These are phyloP conservation scores for Cornus suecica DNA, from an alignment of 148 eudicot species.

Conservation along the genomic window DNA sequence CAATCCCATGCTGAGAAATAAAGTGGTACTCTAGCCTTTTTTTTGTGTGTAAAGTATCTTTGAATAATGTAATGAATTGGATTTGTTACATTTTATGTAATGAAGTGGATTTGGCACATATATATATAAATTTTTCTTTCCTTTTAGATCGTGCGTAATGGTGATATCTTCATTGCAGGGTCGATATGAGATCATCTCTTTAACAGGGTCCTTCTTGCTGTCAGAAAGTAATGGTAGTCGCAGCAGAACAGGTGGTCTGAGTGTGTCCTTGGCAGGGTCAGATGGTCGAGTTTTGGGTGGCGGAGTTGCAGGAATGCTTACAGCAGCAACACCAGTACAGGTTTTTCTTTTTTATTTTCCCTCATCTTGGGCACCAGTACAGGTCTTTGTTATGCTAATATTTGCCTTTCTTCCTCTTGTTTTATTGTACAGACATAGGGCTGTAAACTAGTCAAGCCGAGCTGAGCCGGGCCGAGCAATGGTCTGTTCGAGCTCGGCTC, in stretches of 20 bases:
- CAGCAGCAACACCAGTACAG: constrained; percentile 91
- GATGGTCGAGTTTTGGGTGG: constrained; percentile 93
- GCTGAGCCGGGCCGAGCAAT: too few relatives aligned
- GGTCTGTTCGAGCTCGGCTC: too few relatives aligned
- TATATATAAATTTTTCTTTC: background rate
- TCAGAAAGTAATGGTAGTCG: constrained; percentile 59
- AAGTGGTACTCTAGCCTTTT: background rate
- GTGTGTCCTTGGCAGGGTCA: constrained; percentile 76
- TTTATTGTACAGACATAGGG: too few relatives aligned
- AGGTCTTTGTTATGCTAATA: constrained; percentile 29
- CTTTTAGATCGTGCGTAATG: background rate
- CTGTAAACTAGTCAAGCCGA: too few relatives aligned
- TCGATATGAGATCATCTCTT: constrained; percentile 79
- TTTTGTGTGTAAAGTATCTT: background rate
- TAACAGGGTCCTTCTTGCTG: constrained; percentile 71
- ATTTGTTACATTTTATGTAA: too few relatives aligned
- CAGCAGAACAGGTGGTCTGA: constrained; percentile 65
- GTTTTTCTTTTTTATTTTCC: too few relatives aligned
- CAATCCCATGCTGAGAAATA: background rate
- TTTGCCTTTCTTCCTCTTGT: background rate
- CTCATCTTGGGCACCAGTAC: too few relatives aligned
- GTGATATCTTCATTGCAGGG: constrained; percentile 53
- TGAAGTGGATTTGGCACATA: background rate
- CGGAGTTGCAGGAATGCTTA: constrained; percentile 68
- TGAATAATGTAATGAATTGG: background rate